Evolutionary conservation across 23 red algal genomes (phyloP), one percentile per base, ranked within the genome.

Genomic region (Gracilariopsis chorda): DNA sequence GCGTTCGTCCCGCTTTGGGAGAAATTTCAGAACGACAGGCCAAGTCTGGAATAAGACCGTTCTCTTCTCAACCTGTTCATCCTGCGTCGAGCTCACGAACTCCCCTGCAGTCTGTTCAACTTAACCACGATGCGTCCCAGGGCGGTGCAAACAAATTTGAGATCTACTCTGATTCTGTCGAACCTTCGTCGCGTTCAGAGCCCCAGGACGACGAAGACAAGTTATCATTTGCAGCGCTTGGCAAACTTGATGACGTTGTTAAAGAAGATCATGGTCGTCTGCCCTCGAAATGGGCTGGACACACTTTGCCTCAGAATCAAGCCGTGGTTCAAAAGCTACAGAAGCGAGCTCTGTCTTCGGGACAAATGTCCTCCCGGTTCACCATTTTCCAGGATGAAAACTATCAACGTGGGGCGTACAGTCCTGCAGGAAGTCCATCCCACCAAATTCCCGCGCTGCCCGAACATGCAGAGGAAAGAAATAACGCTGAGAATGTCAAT

Each of bases 221-320:
- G 21, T 40, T 77, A 20, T 51, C 51, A 30, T 78, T 78, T 44
- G 53, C 43, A 13, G 48, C 58, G 12, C 2, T 89, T 27, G 52
- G 36, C 17, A 77, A 65, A 30, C 42, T 33, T 19, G 73, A 80
- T 27, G 75, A 80, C 17, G 88, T 91, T 35, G 28, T 17, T 11
- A 91, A 91, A 30, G 88, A 91, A 82, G 71, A 91, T 28, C 49
- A 27, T 33, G 88, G 88, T 55, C 20, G 51, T 11, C 74, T 91
- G 51, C 88, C 88, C 14, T 57, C 77, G 27, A 62, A 91, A 57
- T 82, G 74, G 88, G 88, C 88, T 61, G 88, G 88, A 16, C 57
- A 80, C 19, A 91, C 73, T 30, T 32, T 91, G 20, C 74, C 58
- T 10, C 88, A 91, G 41, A 91, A 82, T 43, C 27, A 73, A 2